A percentile compares a stretch with the other conserved stretches of the same genome.
phyloP scores from a whole-genome alignment of 2,329 filamentous ascomycete genomes.

The Kalmusia sp. region DNA sequence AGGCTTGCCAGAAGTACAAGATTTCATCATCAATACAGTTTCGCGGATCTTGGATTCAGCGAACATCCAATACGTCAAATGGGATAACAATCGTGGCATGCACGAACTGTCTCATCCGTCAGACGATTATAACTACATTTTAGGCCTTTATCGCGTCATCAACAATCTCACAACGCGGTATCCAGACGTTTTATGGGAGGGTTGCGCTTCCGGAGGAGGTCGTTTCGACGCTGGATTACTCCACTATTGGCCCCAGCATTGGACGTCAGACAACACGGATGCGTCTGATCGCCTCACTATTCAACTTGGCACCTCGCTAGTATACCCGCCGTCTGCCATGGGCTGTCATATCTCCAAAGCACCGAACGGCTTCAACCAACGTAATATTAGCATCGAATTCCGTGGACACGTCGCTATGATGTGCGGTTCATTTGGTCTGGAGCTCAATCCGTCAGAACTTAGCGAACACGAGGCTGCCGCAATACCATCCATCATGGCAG shows the following conservation, averaged over 20 bases:
- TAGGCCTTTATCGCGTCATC: conserved; percentile 69
- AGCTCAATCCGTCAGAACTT: conserved; percentile 65
- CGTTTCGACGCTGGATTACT: conserved; percentile 70
- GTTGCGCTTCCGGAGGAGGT: conserved; percentile 69
- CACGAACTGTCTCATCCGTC: conserved; percentile 65
- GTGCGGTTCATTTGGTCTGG: conserved; percentile 71
- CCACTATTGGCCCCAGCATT: conserved; percentile 70
- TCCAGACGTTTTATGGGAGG: conserved; percentile 70
- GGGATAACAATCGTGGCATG: conserved; percentile 72
- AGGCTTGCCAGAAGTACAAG: conserved; percentile 66
- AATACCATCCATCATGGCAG: conserved; percentile 62
- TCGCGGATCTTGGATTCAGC: conserved; percentile 61
- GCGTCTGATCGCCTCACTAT: conserved; percentile 67
- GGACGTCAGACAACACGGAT: conserved; percentile 72
- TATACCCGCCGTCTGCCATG: conserved; percentile 69
- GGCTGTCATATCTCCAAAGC: conserved; percentile 69
- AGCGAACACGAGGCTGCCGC: conserved; percentile 58
- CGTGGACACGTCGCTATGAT: conserved; percentile 72
- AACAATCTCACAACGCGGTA: conserved; percentile 65
- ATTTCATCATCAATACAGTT: conserved; percentile 66
- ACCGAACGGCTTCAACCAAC: conserved; percentile 64
- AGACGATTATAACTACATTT: conserved; percentile 65
- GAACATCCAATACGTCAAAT: conserved; percentile 68
- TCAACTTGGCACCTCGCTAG: conserved; percentile 69
- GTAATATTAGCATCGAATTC: conserved; percentile 64